Base-by-base conservation (phyloP, 495 filamentous ascomycete genomes). In the Talaromyces nanjingensis region DNA sequence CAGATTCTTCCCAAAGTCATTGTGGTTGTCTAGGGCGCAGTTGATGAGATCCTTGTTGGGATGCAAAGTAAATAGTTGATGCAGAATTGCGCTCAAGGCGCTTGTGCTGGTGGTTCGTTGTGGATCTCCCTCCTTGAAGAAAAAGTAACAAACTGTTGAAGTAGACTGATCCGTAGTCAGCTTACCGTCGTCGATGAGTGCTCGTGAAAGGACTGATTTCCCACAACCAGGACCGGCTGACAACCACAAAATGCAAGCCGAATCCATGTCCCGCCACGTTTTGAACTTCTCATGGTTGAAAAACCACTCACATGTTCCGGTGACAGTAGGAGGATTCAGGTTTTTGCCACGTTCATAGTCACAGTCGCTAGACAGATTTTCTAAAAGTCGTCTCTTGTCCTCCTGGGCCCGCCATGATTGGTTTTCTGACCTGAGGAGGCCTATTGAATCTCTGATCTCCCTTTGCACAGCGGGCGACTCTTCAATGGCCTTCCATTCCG, bases 191-290 rank as follows among this genome's bases (percentile, higher is more conserved):
- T 76, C 71, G 18, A 79, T 64, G 3, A 79, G 59, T 16, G 62
- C 63, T 39, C 63, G 57, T 25, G 76, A 64, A n/a, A 77, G 65
- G 8, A 80, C 74, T 16, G 77, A 79, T 45, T 79, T 79, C 8
- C 78, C 75, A 60, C 73, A 78, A 6, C 76, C 76, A 16, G 76
- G 75, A 53, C 67, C 71, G 8, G 77, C 77, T 14, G 76, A 72
- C 12, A 81, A 65, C 75, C 72, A 79, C n/a, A 81, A 66, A 9
- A 79, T 65, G 63, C 65, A 64, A 8, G 73, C 69, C 2, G 39
- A 14, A 14, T 65, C 31, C 18, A 45, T 65, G 5, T 75, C 61
- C 7, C 67, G 69, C 77, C 73, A 80, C 5, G 59, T 58, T 7
- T 29, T 63, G 55, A 76, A 76, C 33, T 39, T 64, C 8, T 69